phyloP scores from a whole-genome alignment of 768 basidiomycete species.

The Termitomyces sp. region DNA sequence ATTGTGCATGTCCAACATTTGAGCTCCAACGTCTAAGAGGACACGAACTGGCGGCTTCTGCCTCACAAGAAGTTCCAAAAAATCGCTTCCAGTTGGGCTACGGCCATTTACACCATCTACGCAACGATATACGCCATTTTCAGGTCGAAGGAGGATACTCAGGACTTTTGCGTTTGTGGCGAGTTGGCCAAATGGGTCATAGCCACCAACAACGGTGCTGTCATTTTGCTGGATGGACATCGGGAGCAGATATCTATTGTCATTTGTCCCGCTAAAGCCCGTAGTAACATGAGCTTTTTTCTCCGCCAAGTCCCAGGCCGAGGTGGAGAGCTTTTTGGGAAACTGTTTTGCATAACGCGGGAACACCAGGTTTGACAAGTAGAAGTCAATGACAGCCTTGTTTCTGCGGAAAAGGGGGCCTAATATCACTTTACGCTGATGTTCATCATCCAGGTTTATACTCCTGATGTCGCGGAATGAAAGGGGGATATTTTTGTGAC shows the following conservation, averaged over 20 bases:
- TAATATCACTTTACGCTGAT: slow-evolving; percentile 22
- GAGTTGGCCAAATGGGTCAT: slow-evolving; percentile 22
- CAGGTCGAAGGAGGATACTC: slow-evolving; percentile 28
- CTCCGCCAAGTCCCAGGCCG: slow-evolving; percentile 49
- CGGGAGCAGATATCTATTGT: slow-evolving; percentile 33
- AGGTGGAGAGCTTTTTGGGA: slow-evolving; percentile 38
- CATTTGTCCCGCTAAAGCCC: slow-evolving; percentile 55
- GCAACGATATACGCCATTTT: slow-evolving; percentile 33
- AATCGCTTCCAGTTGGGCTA: slow-evolving; percentile 14
- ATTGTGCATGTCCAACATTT: slow-evolving; percentile 48
- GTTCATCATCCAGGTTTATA: slow-evolving; percentile 35
- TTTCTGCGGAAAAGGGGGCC: slow-evolving; percentile 30
- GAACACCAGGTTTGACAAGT: slow-evolving; percentile 38
- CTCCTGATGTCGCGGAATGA: slow-evolving; percentile 26
- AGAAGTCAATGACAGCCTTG: slow-evolving; percentile 39
- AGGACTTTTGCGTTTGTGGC: slow-evolving; percentile 46
- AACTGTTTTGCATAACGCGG: slow-evolving; percentile 47
- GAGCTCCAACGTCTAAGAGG: slow-evolving; percentile 51
- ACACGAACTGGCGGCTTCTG: slow-evolving; percentile 37
- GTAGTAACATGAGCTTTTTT: slow-evolving; percentile 29
- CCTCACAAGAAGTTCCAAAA: slow-evolving; percentile 26
- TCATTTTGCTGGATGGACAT: slow-evolving; percentile 25
- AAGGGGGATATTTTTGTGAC: slow-evolving; percentile 19
- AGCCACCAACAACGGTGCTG: neutral
- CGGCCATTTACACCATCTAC: slow-evolving; percentile 15